Percentiles rank a stretch among this genome's conserved stretches.
These are phyloP conservation scores for Persicaria maculosa DNA, from an alignment of 148 eudicot species.

Conservation along the genomic window DNA sequence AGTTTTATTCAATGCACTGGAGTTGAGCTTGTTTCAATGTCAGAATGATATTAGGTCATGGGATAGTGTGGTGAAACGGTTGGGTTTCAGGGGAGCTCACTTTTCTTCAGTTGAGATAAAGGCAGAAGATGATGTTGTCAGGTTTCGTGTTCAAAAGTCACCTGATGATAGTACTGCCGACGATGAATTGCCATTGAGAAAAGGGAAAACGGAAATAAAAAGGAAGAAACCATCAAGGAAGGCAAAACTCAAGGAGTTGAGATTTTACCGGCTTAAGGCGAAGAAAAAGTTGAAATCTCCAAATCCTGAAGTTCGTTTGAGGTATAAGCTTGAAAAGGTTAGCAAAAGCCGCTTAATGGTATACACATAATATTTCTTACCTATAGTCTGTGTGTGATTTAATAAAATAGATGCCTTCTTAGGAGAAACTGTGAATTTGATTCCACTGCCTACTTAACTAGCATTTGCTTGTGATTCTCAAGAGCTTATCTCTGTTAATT, in stretches of 20 bases:
- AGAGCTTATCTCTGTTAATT: background rate
- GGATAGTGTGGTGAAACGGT: background rate
- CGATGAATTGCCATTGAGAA: constrained; percentile 12
- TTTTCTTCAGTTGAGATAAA: constrained; percentile 45
- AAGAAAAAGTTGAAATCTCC: constrained; percentile 91
- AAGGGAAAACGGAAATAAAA: constrained; percentile 21
- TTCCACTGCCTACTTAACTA: background rate
- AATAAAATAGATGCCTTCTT: background rate
- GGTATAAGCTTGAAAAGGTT: constrained; percentile 92
- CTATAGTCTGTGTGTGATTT: background rate
- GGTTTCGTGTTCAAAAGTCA: constrained; percentile 45
- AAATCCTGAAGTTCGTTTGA: constrained; percentile 85
- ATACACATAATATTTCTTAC: background rate
- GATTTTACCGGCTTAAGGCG: constrained; percentile 76
- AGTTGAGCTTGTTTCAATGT: background rate
- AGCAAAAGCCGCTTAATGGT: background rate
- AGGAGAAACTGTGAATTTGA: background rate
- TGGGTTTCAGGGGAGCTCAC: background rate
- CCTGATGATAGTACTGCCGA: constrained; percentile 12
- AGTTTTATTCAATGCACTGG: background rate
- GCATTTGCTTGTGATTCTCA: background rate
- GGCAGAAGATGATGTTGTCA: constrained; percentile 52
- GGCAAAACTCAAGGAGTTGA: constrained; percentile 68
- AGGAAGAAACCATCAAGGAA: constrained; percentile 50
- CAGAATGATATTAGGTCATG: background rate